Conservation (phyloP, 2,329 filamentous ascomycete genomes). For the Exserohilum turcica region DNA sequence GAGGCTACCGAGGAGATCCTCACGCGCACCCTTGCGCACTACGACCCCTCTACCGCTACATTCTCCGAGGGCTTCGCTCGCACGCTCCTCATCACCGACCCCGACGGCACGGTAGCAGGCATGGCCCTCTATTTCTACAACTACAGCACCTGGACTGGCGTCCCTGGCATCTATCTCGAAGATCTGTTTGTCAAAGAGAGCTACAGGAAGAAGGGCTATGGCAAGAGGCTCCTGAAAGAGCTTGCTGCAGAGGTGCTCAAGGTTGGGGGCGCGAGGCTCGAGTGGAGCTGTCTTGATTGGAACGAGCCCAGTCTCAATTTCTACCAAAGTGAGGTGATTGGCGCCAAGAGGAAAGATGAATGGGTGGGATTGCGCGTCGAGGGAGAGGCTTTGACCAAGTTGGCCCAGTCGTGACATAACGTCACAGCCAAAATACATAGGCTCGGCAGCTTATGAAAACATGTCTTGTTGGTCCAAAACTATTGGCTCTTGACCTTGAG, state of each 20-base stretch:
- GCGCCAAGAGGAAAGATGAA: slow-evolving; percentile 69
- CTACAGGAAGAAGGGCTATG: slow-evolving; percentile 78
- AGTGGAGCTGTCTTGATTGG: slow-evolving; percentile 93
- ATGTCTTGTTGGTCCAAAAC: neutral
- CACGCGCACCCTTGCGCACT: slow-evolving; percentile 77
- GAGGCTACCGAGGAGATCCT: slow-evolving; percentile 79
- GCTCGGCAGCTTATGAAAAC: too few relatives aligned
- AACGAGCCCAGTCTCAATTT: slow-evolving; percentile 90
- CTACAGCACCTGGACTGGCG: slow-evolving; percentile 91
- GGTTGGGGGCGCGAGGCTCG: slow-evolving; percentile 75
- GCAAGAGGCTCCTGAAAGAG: slow-evolving; percentile 72
- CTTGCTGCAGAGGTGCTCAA: slow-evolving; percentile 79
- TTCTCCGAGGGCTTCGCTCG: slow-evolving; percentile 70
- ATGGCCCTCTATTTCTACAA: slow-evolving; percentile 96
- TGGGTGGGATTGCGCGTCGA: slow-evolving; percentile 81
- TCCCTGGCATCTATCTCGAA: slow-evolving; percentile 88
- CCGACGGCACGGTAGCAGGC: slow-evolving; percentile 60
- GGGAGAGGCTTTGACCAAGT: slow-evolving; percentile 64
- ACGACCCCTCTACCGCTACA: slow-evolving; percentile 49
- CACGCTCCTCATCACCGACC: slow-evolving; percentile 68
- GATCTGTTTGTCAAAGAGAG: slow-evolving; percentile 81
- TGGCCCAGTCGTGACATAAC: slow-evolving; percentile 50
- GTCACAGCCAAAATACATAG: too few relatives aligned
- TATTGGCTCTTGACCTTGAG: neutral
- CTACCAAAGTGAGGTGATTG: slow-evolving; percentile 62